These are phyloP conservation scores for Ampelomyces quisqualis DNA, from an alignment of 2,329 filamentous ascomycete species.

Conservation along the genomic window DNA sequence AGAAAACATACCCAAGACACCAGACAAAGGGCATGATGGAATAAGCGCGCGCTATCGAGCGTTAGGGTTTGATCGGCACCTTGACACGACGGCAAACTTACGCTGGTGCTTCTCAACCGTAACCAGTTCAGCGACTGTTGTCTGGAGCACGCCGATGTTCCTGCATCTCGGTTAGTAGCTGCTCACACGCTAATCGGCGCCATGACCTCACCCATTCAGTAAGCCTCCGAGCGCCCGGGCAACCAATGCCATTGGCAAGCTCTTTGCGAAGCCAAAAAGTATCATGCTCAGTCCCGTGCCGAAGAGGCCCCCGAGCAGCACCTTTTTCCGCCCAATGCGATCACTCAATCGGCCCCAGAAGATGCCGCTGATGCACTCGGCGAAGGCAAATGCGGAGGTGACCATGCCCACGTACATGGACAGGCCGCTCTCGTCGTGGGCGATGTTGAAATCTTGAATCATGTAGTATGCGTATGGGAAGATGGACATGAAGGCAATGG, in stretches of 20 bases:
- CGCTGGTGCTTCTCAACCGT: slow-evolving; percentile 91
- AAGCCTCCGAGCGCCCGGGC: slow-evolving; percentile 87
- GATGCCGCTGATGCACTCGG: slow-evolving; percentile 89
- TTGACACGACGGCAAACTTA: slow-evolving; percentile 48
- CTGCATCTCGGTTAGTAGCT: slow-evolving; percentile 49
- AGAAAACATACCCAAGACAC: slow-evolving; percentile 73
- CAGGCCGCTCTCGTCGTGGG: slow-evolving; percentile 74
- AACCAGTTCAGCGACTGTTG: slow-evolving; percentile 90
- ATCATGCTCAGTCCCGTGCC: slow-evolving; percentile 93
- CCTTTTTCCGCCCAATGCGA: slow-evolving; percentile 86
- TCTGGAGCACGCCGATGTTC: slow-evolving; percentile 93
- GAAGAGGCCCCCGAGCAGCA: slow-evolving; percentile 82
- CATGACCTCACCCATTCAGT: slow-evolving; percentile 74
- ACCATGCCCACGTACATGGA: slow-evolving; percentile 94
- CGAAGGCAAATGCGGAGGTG: slow-evolving; percentile 92
- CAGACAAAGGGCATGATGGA: slow-evolving; percentile 98
- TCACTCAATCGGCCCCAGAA: slow-evolving; percentile 94
- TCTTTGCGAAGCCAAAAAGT: slow-evolving; percentile 86
- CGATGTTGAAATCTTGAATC: slow-evolving; percentile 87
- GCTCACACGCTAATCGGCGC: slow-evolving; percentile 24
- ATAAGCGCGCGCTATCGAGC: slow-evolving; percentile 73
- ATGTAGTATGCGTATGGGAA: slow-evolving; percentile 99
- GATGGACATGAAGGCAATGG: slow-evolving; percentile 99
- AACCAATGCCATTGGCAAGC: slow-evolving; percentile 76
- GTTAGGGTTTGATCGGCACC: slow-evolving; percentile 24